Conservation (phyloP, 1,284 basidiomycete species). For the Cerioporus squamosus region DNA sequence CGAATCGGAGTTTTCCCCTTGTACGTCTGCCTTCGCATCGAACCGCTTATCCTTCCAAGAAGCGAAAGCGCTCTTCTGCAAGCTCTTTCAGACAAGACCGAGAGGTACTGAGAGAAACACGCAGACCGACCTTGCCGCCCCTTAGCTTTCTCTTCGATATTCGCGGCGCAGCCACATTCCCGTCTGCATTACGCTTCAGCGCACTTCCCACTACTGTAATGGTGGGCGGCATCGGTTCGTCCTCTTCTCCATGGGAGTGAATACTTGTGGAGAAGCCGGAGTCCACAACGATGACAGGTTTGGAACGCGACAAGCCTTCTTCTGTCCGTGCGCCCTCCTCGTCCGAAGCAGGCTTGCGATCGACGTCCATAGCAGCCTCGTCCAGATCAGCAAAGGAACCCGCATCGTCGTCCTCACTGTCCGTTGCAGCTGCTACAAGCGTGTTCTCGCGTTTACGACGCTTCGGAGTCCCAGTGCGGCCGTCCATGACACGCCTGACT, state of each 20-base stretch:
- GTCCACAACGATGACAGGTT: constrained; percentile 35
- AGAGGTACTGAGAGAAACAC: too few relatives aligned
- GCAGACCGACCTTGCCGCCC: constrained; percentile 44
- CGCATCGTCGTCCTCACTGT: constrained; percentile 36
- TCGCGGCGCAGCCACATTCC: constrained; percentile 52
- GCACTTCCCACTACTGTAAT: constrained; percentile 56
- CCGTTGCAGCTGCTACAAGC: constrained; percentile 39
- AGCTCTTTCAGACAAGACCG: too few relatives aligned
- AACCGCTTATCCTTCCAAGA: constrained; percentile 36
- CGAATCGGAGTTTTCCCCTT: constrained; percentile 51
- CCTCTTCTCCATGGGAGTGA: constrained; percentile 5
- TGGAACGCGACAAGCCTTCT: constrained; percentile 27
- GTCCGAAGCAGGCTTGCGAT: background rate
- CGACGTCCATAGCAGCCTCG: constrained; percentile 11
- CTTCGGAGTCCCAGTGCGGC: constrained; percentile 40
- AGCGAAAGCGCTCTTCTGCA: constrained; percentile 15
- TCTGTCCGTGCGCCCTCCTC: constrained; percentile 11
- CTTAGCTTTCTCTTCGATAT: constrained; percentile 46
- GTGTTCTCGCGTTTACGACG: constrained; percentile 40
- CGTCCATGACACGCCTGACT: constrained; percentile 56
- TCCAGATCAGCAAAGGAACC: constrained; percentile 7
- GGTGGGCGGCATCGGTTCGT: background rate
- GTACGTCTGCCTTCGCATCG: constrained; percentile 1
- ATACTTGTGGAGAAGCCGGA: constrained; percentile 30
- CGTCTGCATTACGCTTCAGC: constrained; percentile 61